Evolutionary conservation across 352 stramenopile species (phyloP).

Genomic region (Thalassiosira mediterranea): DNA sequence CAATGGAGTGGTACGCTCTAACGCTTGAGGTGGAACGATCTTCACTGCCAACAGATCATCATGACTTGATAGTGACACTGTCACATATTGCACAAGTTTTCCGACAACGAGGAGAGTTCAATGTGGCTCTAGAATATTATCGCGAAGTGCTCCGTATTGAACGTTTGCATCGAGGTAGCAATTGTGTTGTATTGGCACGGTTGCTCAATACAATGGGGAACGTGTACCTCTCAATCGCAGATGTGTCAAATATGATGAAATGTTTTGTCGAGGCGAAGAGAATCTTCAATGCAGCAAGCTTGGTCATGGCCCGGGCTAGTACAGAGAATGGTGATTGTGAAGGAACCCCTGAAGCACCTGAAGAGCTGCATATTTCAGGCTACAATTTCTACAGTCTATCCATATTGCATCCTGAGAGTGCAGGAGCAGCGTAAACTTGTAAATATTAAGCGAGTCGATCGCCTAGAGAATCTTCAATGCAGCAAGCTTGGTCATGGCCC

Average conservation of each 20-base stretch:
- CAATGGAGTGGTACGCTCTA: conserved; percentile 34
- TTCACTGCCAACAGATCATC: conserved; percentile 48
- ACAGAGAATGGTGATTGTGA: neutral
- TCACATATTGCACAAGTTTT: conserved; percentile 47
- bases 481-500: no score
- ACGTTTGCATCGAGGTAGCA: conserved; percentile 10
- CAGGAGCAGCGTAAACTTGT: conserved; percentile 24
- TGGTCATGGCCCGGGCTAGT: no score
- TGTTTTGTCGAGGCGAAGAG: conserved; percentile 23
- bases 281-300: no score
- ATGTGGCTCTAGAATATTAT: conserved; percentile 61
- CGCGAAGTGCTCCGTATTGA: conserved; percentile 47
- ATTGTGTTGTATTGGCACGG: conserved; percentile 2
- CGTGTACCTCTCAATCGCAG: conserved; percentile 20
- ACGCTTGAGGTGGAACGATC: conserved; percentile 53
- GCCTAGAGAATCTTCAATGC: no score
- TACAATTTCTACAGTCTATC: conserved; percentile 33
- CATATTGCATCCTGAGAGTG: conserved; percentile 22
- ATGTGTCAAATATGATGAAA: conserved; percentile 40
- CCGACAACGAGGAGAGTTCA: conserved; percentile 54
- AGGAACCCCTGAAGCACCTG: neutral
- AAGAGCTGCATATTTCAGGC: conserved; percentile 22
- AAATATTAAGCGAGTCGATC: no score
- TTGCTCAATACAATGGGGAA: conserved; percentile 45
- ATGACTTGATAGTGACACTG: conserved; percentile 61